phyloP scores from a whole-genome alignment of 2,329 filamentous ascomycete species.

The Eutypella sp. region DNA sequence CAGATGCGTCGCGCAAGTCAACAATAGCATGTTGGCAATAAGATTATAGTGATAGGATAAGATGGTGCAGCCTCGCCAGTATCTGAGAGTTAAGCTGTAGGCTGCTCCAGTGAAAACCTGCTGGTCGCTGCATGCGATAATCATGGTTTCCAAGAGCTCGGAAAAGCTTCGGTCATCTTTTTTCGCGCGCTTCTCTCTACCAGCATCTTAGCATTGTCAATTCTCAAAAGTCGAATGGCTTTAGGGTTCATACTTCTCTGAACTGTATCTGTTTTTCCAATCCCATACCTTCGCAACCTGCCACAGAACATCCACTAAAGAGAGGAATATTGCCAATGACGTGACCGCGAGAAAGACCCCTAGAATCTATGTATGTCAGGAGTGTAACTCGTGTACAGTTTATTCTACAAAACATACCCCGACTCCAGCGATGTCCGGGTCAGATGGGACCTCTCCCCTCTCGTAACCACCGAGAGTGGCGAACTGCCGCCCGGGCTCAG shows the following conservation, averaged over 20 bases:
- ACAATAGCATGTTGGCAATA: constrained; percentile 30
- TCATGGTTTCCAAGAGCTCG: constrained; percentile 26
- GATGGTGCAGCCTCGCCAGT: constrained; percentile 27
- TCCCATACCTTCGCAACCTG: constrained; percentile 7
- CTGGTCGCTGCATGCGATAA: constrained; percentile 31
- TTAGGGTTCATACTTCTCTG: constrained; percentile 7
- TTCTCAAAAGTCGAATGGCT: background rate
- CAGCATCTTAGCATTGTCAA: background rate
- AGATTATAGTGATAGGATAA: constrained; percentile 34
- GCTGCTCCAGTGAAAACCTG: constrained; percentile 33
- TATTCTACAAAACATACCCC: constrained; percentile 13
- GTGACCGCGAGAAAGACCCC: constrained; percentile 19
- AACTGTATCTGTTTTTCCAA: constrained; percentile 5
- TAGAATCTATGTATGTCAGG: constrained; percentile 14
- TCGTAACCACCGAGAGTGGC: constrained; percentile 28
- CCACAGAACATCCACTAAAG: constrained; percentile 10
- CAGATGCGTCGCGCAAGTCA: constrained; percentile 32
- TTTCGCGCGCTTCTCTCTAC: constrained; percentile 4
- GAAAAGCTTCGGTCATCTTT: constrained; percentile 14
- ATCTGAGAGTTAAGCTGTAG: constrained; percentile 30
- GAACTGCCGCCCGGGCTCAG: constrained; percentile 2
- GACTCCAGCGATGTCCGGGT: constrained; percentile 21
- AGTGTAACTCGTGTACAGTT: background rate
- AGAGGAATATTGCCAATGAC: constrained; percentile 13
- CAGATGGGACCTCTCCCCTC: constrained; percentile 13